phyloP scores from a whole-genome alignment of 768 basidiomycete species.

The Boletus sp. region DNA sequence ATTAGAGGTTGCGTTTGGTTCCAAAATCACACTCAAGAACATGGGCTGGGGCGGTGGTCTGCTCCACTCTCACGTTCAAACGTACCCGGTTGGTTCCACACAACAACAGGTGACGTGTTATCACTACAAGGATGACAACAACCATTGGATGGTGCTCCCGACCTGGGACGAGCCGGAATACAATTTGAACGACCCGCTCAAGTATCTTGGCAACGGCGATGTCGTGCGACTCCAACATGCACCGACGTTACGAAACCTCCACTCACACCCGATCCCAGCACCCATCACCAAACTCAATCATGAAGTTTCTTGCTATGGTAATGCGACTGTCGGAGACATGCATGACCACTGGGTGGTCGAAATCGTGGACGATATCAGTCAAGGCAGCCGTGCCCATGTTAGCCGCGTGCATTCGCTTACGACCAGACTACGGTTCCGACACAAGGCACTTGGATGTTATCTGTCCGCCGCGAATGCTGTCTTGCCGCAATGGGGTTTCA shows the following conservation, averaged over 20 bases:
- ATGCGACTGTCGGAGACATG: slow-evolving; percentile 78
- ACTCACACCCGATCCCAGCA: slow-evolving; percentile 85
- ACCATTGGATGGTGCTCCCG: slow-evolving; percentile 82
- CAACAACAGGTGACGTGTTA: slow-evolving; percentile 99
- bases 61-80: slow-evolving; percentile 95
- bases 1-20: slow-evolving; percentile 84
- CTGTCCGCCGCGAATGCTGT: slow-evolving; percentile 83
- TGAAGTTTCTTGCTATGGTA: slow-evolving; percentile 95
- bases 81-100: slow-evolving; percentile 83
- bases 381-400: slow-evolving; percentile 53
- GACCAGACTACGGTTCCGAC: slow-evolving; percentile 82
- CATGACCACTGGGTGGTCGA: slow-evolving; percentile 93
- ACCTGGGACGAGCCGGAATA: slow-evolving; percentile 72
- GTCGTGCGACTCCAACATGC: slow-evolving; percentile 76
- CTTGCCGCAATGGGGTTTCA: slow-evolving; percentile 98
- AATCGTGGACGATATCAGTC: slow-evolving; percentile 84
- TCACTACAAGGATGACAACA: slow-evolving; percentile 99
- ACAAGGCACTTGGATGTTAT: slow-evolving; percentile 79
- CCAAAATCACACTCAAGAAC: slow-evolving; percentile 90
- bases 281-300: slow-evolving; percentile 86
- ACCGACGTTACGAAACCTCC: slow-evolving; percentile 85
- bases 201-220: slow-evolving; percentile 74
- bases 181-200: slow-evolving; percentile 61
- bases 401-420: slow-evolving; percentile 85
- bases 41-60: slow-evolving; percentile 98